phyloP scores from a whole-genome alignment of 306 rosid species.

The Datisca glomerata region DNA sequence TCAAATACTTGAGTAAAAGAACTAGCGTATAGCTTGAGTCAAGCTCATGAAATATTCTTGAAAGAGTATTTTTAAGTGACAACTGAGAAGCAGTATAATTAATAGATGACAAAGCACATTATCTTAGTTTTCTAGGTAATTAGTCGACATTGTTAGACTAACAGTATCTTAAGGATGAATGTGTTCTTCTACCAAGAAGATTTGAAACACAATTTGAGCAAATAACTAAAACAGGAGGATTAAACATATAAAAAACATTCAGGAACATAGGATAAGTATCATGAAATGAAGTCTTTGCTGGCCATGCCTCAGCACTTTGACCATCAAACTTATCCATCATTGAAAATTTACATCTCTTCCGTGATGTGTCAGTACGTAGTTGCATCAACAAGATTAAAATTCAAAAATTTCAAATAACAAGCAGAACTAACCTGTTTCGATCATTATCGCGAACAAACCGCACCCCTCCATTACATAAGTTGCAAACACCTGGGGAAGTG shows the following conservation, averaged over 20 bases:
- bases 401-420: constrained; percentile 3
- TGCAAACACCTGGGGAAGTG: constrained; percentile 58
- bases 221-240: too few species aligned
- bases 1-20: background rate
- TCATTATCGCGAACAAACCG: constrained; percentile 78
- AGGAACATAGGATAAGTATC: background rate
- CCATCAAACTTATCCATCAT: background rate
- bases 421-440: constrained; percentile 37
- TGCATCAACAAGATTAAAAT: background rate
- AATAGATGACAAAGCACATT: too few species aligned
- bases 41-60: background rate
- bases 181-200: too few species aligned
- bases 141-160: too few species aligned
- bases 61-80: background rate
- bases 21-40: background rate
- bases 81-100: too few species aligned
- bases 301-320: background rate
- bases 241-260: background rate
- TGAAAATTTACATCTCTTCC: background rate
- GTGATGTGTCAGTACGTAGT: background rate
- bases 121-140: too few species aligned
- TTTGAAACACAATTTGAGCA: too few species aligned
- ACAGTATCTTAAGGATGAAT: background rate
- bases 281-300: too few species aligned
- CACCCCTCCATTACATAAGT: constrained; percentile 91